Base-by-base conservation (phyloP, 805 yeast species). In the Ogataea haglerorum region DNA sequence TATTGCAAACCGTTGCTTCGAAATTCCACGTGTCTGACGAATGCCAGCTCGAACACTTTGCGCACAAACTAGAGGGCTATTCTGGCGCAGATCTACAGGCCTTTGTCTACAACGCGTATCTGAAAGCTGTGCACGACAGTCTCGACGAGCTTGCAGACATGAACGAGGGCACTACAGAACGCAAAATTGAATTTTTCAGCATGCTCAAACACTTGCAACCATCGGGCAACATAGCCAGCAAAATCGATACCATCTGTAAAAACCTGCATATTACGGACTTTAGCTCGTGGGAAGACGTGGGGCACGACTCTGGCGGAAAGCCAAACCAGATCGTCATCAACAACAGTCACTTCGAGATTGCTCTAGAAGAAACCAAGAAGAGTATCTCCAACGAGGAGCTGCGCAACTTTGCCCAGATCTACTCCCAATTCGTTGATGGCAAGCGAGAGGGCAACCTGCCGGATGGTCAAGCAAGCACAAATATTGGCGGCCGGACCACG, bases 41-140 rank as follows among this genome's bases (percentile, higher is more conserved):
- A 17, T 81, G 80, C n/a, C 64, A 75, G 34, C 59, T 88, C 32
- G 61, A 63, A 1, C 66, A 59, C 5, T 63, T 88, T 35, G 90
- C 95, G 0, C 49, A 54, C 9, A 48, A 57, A 3, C 80, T 95
- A 0, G 78, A 72, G 0, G 96, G 96, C 0, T 90, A 75, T 52
- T 85, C 96, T 10, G 96, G 96, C 12, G 99, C 99, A 0, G 99
- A 91, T 64, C 67, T 91, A 58, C 98, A 90, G 63, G 96, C 96
- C 0, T 62, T 91, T 35, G 82, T 89, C 29, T 91, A 89, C 61
- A 93, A 88, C 62, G 96, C 97, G 0, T 88, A 90, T 60, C 69
- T 91, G 57, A 82, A 81, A 51, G 95, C 95, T 10, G 89, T 85
- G 5, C 93, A 85, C 56, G 73, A 77, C 25, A 80, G 75, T 48